These are phyloP conservation scores for Macrolepiota fuliginosa DNA, from an alignment of 768 basidiomycete species.

Conservation along the genomic window DNA sequence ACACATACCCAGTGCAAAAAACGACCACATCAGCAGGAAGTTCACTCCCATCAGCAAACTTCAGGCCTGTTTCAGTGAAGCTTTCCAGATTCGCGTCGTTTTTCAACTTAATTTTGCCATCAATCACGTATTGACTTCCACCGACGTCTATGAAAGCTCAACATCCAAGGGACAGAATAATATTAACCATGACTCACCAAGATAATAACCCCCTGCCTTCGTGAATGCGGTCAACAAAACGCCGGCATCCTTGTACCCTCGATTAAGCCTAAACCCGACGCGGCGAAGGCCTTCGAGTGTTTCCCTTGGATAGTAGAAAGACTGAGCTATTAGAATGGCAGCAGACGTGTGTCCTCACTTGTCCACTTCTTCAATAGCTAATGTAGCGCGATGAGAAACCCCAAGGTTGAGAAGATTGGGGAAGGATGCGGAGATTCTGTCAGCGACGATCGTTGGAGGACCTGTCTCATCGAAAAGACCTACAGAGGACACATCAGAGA, in stretches of 20 bases:
- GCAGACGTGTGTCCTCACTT: background rate
- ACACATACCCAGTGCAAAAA: conserved; percentile 29
- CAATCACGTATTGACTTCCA: conserved; percentile 52
- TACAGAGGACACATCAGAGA: background rate
- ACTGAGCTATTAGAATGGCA: background rate
- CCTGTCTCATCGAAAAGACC: conserved; percentile 41
- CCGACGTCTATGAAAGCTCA: conserved; percentile 40
- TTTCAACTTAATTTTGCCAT: conserved; percentile 69
- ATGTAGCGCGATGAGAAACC: conserved; percentile 3
- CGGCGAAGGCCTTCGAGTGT: conserved; percentile 11
- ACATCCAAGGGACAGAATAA: background rate
- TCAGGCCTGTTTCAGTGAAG: conserved; percentile 39
- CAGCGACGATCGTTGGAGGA: conserved; percentile 45
- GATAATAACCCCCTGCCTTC: conserved; percentile 16
- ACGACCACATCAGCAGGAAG: conserved; percentile 37
- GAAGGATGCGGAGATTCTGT: conserved; percentile 43
- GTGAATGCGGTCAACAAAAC: conserved; percentile 6
- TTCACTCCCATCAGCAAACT: conserved; percentile 44
- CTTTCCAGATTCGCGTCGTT: conserved; percentile 43
- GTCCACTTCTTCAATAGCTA: conserved; percentile 5
- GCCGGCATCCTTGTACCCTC: conserved; percentile 14
- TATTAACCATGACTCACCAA: background rate
- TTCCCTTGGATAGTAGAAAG: background rate
- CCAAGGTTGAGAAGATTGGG: conserved; percentile 28
- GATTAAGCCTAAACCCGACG: conserved; percentile 15